These are phyloP conservation scores for Viola odorata DNA, from an alignment of 345 rosid genomes.

Conservation along the genomic window DNA sequence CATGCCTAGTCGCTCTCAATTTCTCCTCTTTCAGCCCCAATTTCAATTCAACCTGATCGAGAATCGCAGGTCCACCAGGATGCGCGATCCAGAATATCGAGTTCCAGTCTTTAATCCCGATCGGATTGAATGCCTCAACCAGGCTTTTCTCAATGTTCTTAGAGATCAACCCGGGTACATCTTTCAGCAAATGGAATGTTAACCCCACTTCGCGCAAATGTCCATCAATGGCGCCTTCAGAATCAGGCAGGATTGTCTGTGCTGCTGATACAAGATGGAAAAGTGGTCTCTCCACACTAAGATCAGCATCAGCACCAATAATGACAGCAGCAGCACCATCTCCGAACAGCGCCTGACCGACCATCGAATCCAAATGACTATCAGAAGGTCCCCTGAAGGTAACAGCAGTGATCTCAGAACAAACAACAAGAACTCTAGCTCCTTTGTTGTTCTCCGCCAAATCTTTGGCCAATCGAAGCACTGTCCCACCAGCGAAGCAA, in stretches of 20 bases:
- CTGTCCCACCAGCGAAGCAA: slow-evolving; percentile 20
- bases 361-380: slow-evolving; percentile 19
- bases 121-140: slow-evolving; percentile 19
- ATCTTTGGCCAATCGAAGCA: slow-evolving; percentile 16
- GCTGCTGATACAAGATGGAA: slow-evolving; percentile 18
- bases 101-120: slow-evolving; percentile 19
- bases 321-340: slow-evolving; percentile 19
- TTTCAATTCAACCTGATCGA: slow-evolving; percentile 18
- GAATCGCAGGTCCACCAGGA: slow-evolving; percentile 20
- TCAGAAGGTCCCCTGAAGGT: slow-evolving; percentile 16
- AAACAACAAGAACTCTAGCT: slow-evolving; percentile 18
- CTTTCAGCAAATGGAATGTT: slow-evolving; percentile 13
- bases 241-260: slow-evolving; percentile 19
- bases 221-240: slow-evolving; percentile 17
- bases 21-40: slow-evolving; percentile 14
- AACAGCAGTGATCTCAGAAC: slow-evolving; percentile 16
- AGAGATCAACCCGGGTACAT: slow-evolving; percentile 16
- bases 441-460: slow-evolving; percentile 22
- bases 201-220: slow-evolving; percentile 22
- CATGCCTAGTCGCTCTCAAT: slow-evolving; percentile 10
- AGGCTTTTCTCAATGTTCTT: slow-evolving; percentile 20
- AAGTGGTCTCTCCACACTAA: slow-evolving; percentile 11
- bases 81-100: slow-evolving; percentile 24
- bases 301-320: slow-evolving; percentile 17
- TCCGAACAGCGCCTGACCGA: slow-evolving; percentile 18